Evolutionary conservation across 495 filamentous ascomycete species (phyloP).

Genomic region (Tuber borchii): DNA sequence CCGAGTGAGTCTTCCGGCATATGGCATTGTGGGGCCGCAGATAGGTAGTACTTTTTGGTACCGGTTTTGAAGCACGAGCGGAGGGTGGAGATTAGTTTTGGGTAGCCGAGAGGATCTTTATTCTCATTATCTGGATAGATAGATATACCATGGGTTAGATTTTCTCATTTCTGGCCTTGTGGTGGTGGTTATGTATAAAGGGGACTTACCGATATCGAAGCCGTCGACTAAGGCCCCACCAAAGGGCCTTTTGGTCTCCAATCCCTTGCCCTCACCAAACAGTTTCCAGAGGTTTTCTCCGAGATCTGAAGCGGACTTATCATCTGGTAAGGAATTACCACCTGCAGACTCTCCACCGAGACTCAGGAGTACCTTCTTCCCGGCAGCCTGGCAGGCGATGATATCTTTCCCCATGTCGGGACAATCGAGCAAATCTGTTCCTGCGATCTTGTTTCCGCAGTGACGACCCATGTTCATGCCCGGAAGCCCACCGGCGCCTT

Average conservation of each 20-base stretch:
- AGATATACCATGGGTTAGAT: not conserved
- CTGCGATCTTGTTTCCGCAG: slow-evolving; percentile 59
- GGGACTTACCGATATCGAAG: slow-evolving; percentile 46
- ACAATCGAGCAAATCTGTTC: slow-evolving; percentile 49
- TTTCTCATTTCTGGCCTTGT: not conserved
- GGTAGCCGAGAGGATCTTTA: slow-evolving; percentile 7
- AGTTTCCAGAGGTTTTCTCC: slow-evolving; percentile 54
- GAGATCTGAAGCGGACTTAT: slow-evolving; percentile 47
- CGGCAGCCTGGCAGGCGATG: slow-evolving; percentile 46
- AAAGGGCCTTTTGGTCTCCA: slow-evolving; percentile 46
- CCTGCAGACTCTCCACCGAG: slow-evolving; percentile 55
- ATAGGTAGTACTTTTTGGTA: slow-evolving; percentile 43
- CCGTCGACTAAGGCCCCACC: slow-evolving; percentile 53
- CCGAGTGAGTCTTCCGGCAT: slow-evolving; percentile 50
- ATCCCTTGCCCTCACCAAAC: slow-evolving; percentile 45
- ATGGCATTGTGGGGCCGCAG: slow-evolving; percentile 55
- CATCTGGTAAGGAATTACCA: slow-evolving; percentile 54
- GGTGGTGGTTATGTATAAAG: not conserved
- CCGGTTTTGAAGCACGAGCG: slow-evolving; percentile 15
- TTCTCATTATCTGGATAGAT: slow-evolving; percentile 47
- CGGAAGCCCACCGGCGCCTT: slow-evolving; percentile 46
- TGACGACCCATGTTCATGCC: slow-evolving; percentile 44
- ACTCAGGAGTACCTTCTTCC: slow-evolving; percentile 60
- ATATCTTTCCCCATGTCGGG: slow-evolving; percentile 60
- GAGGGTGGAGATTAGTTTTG: slow-evolving; percentile 13